These are phyloP conservation scores for Monosporascus sp. DNA, from an alignment of 2,329 filamentous ascomycete species.

Conservation along the genomic window DNA sequence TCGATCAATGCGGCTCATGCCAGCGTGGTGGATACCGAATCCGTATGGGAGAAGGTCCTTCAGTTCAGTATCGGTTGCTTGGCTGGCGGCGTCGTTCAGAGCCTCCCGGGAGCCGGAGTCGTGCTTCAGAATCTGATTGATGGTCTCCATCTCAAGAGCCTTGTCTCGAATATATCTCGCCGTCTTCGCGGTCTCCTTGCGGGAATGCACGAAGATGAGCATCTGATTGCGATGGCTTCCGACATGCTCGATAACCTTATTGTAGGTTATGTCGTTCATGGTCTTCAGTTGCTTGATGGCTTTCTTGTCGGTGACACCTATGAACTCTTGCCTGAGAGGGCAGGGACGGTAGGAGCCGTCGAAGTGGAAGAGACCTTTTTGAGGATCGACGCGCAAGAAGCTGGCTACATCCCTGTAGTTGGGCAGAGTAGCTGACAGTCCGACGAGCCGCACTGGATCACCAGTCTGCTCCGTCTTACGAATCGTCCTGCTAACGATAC, in stretches of 20 bases:
- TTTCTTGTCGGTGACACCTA: slow-evolving; percentile 95
- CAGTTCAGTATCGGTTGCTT: slow-evolving; percentile 77
- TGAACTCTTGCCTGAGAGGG: slow-evolving; percentile 91
- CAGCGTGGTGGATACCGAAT: slow-evolving; percentile 96
- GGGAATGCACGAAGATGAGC: slow-evolving; percentile 97
- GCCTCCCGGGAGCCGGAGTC: slow-evolving; percentile 90
- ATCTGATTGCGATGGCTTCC: slow-evolving; percentile 92
- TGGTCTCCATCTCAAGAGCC: slow-evolving; percentile 93
- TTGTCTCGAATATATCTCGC: slow-evolving; percentile 95
- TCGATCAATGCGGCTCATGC: slow-evolving; percentile 93
- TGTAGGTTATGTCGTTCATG: slow-evolving; percentile 99
- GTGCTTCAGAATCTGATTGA: slow-evolving; percentile 88
- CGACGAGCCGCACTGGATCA: slow-evolving; percentile 85
- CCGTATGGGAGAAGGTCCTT: slow-evolving; percentile 95
- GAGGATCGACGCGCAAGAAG: slow-evolving; percentile 83
- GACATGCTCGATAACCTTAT: slow-evolving; percentile 93
- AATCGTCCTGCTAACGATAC: slow-evolving; percentile 91
- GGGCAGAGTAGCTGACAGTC: slow-evolving; percentile 88
- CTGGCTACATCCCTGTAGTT: slow-evolving; percentile 96
- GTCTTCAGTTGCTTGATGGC: slow-evolving; percentile 98
- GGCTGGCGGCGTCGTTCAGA: slow-evolving; percentile 74
- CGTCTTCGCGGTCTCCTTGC: slow-evolving; percentile 97
- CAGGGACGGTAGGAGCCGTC: slow-evolving; percentile 92
- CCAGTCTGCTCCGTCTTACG: slow-evolving; percentile 90
- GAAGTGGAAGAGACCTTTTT: slow-evolving; percentile 90